These are phyloP conservation scores for Pichia cabralensis DNA, from an alignment of 805 yeast genomes.

Conservation along the genomic window DNA sequence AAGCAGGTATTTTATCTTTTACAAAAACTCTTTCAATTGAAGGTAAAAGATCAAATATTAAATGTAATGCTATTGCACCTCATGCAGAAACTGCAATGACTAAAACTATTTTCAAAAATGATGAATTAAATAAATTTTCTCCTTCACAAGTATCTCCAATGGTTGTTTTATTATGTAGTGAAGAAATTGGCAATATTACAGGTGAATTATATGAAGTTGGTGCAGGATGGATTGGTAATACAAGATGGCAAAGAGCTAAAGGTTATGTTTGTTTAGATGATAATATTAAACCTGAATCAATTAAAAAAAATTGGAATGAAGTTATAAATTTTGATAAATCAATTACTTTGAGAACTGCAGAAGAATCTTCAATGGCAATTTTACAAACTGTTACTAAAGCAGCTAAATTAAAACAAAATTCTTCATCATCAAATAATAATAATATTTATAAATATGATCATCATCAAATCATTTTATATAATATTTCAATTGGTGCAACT, in stretches of 20 bases:
- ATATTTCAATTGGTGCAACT: constrained; percentile 81
- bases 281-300: constrained; percentile 48
- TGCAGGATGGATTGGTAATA: constrained; percentile 92
- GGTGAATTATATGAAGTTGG: constrained; percentile 90
- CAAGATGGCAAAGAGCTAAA: constrained; percentile 89
- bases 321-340: constrained; percentile 55
- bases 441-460: constrained; percentile 50
- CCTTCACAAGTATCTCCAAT: constrained; percentile 89
- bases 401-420: not conserved
- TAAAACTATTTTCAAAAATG: constrained; percentile 67
- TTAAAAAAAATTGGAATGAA: constrained; percentile 56
- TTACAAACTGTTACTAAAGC: constrained; percentile 48
- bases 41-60: constrained; percentile 70
- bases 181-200: constrained; percentile 45
- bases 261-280: constrained; percentile 62
- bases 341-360: constrained; percentile 47
- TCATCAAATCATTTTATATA: constrained; percentile 72
- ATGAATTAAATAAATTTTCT: constrained; percentile 74
- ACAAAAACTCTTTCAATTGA: constrained; percentile 83
- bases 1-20: constrained; percentile 78
- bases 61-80: constrained; percentile 83
- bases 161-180: constrained; percentile 69
- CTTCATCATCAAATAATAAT: constrained; percentile 26
- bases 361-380: constrained; percentile 75
- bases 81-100: constrained; percentile 99